Evolutionary conservation across 2,329 filamentous ascomycete genomes (phyloP), one percentile per base, ranked within the genome.

Genomic region (Venturia oleaginea): DNA sequence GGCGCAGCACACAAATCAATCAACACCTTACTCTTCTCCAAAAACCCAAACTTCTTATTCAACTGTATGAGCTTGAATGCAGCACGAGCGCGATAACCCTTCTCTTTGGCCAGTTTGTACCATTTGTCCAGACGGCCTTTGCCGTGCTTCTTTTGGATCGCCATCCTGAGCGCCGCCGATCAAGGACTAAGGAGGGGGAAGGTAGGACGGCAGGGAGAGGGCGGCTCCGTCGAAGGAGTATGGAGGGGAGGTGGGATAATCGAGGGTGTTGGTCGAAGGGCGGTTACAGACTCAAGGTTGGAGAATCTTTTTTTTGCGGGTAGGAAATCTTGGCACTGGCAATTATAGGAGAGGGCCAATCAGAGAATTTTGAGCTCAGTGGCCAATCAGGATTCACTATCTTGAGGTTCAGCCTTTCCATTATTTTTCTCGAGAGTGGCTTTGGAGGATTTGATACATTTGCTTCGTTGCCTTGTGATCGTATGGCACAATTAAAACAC

Each of bases 111-210:
- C 72, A 97, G 87, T 75, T 92, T 93, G 79, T 97, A 99, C 91
- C 92, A 97, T 79, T 97, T 97, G 79, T 99, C 94, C 72, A 97
- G 83, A 85, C 93, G 92, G 77, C 93, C 93, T 81, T 97, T 97
- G 79, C 92, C 93, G 80, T 96, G 90, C 84, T 97, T 97, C 84
- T 97, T 97, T 75, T 97, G 91, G 72, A 97, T 93, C 73, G 91
- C 92, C 94, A 97, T 97, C 65, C 69, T 68, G 71, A 70, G 32
- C 19, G 46, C 46, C n/a, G n/a, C 38, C 38, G n/a, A n/a, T 15
- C 38, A 15, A 40, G 38, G 8, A 15, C 38, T 10, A 40, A 40
- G 38, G 38, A 22, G 19, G 42, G 5, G 22, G 42, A 19, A 7
- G 22, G 5, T n/a, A 15, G 17, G 42, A 19, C 19, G 42, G n/a